Conservation (phyloP, 1,284 basidiomycete genomes). For the Marasmius sp. region DNA sequence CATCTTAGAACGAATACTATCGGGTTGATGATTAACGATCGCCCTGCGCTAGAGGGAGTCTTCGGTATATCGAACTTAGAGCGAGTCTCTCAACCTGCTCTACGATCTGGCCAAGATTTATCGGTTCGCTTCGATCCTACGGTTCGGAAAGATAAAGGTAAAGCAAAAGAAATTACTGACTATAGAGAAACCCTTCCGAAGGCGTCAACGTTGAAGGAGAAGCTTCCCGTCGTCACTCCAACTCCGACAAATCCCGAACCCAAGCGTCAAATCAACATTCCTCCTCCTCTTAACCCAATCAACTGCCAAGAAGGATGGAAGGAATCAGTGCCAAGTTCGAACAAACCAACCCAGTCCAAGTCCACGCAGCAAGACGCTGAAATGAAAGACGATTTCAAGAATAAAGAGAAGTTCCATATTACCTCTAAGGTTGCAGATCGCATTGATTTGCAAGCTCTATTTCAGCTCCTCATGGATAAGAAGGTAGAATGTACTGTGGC, state of each 20-base stretch:
- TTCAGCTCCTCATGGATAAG: background rate
- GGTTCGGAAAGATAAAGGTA: background rate
- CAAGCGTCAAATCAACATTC: background rate
- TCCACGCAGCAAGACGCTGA: background rate
- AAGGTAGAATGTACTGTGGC: background rate
- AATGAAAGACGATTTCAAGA: background rate
- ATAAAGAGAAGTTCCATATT: background rate
- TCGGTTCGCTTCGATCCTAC: background rate
- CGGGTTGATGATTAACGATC: background rate
- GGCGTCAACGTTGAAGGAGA: background rate
- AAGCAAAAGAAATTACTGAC: background rate
- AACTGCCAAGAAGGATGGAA: slow-evolving; percentile 6
- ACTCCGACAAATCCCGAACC: background rate
- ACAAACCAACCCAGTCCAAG: background rate
- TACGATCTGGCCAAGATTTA: background rate
- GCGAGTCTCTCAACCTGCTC: background rate
- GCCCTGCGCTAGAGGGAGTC: background rate
- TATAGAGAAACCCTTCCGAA: too few relatives aligned
- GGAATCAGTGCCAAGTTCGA: background rate
- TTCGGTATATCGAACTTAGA: background rate
- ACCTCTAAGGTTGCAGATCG: slow-evolving; percentile 4
- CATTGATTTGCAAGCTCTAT: background rate
- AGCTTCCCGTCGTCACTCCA: too few relatives aligned
- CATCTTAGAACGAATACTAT: background rate
- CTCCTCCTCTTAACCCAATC: background rate